Conservation (phyloP, 1,139 yeast species). For the Candida sanyaensis region DNA sequence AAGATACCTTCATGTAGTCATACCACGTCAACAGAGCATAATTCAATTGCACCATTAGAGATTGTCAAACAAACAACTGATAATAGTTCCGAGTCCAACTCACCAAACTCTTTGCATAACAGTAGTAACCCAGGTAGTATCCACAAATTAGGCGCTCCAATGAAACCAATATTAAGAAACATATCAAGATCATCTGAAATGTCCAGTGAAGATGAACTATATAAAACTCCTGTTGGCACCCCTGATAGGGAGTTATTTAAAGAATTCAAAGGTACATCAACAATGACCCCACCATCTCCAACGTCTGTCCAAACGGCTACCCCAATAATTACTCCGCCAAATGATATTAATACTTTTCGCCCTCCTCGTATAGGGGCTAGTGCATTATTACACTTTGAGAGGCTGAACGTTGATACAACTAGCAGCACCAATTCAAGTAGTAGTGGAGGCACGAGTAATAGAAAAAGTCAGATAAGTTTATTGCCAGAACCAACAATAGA, state of each 20-base stretch:
- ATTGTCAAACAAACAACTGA: neutral
- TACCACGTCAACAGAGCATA: neutral
- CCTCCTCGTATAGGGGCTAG: conserved; percentile 8
- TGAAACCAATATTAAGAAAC: conserved; percentile 6
- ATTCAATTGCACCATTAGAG: conserved; percentile 1
- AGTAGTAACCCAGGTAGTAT: neutral
- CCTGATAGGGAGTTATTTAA: conserved; percentile 7
- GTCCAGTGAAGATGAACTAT: conserved; percentile 6
- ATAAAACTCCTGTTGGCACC: conserved; percentile 6
- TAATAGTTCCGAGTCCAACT: neutral
- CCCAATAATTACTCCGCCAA: conserved; percentile 4
- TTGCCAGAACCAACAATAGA: conserved; percentile 17
- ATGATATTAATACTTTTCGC: neutral
- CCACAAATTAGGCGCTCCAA: conserved; percentile 4
- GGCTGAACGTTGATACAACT: conserved; percentile 5
- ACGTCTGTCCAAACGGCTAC: conserved; percentile 3
- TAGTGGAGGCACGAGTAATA: conserved; percentile 5
- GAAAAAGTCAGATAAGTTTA: conserved; percentile 10
- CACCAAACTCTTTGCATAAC: conserved; percentile 2
- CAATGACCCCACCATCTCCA: conserved; percentile 4
- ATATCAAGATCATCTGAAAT: conserved; percentile 5
- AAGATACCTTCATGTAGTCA: neutral
- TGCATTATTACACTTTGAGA: conserved; percentile 5
- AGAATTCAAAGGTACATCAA: conserved; percentile 5
- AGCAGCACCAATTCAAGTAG: conserved; percentile 4